Base-by-base conservation (phyloP, 257 asterid species). In the Solanum sejunctum region DNA sequence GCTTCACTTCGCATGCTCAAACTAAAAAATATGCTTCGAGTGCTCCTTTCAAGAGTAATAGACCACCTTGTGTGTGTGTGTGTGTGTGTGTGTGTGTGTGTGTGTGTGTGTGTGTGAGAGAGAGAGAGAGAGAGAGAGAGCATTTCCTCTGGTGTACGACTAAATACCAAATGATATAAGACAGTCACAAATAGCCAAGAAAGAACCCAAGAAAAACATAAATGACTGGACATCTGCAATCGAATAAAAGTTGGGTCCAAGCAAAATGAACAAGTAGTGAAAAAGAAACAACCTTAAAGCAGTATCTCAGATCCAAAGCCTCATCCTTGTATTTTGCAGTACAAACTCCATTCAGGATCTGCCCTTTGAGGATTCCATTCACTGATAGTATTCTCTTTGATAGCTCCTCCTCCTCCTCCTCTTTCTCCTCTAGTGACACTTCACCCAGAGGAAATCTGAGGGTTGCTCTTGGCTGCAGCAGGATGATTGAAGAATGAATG, bases 381-480 rank as follows among this genome's bases (percentile, higher is more conserved):
- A 94, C 87, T 18, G 97, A 90, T 73, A 93, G 83, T 82, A 81
- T 47, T 88, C 84, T 92, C 88, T 88, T 92, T 79, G 88, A 86
- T 80, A 89, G 92, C 89, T 91, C 97, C 84, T 90, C 93, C 90
- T 92, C 97, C 70, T 91, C 98, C 78, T 89, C 96, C 32, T 89
- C 97, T 90, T 80, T 95, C 88, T 95, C 98, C 88, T 89, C 90
- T 28, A 96, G 77, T 58, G 97, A 90, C 89, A 96, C 85, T 92
- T 96, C 98, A 45, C 99, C 99, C 28, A 85, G 85, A 72, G 99
- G 98, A 85, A 93, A 96, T 89, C 88, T 93, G 28, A 95, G 83
- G 80, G 96, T 91, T 85, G 98, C 96, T 86, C 84, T 93, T 23
- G 98, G 98, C 98, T 95, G 96, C 88, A 89, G 84, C 45, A 63